Evolutionary conservation across 2,329 filamentous ascomycete species (phyloP), one percentile per base, ranked within the genome.

Genomic region (Aspergillus brunneoviolaceus): DNA sequence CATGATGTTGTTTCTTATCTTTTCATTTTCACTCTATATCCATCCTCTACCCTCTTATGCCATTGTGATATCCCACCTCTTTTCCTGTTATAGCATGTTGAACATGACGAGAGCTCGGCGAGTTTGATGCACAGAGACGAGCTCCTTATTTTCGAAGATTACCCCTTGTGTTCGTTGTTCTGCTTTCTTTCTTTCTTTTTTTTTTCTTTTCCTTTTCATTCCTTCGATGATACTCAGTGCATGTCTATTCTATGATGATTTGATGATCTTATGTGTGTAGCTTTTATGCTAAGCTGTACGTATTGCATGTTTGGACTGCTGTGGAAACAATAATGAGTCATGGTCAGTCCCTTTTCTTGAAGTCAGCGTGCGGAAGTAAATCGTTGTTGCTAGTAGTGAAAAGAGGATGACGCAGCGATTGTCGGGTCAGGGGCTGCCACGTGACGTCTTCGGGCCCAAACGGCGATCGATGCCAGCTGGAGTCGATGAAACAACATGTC

Each of bases 341-440:
- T 35, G 33, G 33, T 6, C 33, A 29, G 7, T 35, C 33, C 12
- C 33, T 12, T 2, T 35, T 35, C 27, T 29, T 29, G 7, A 29
- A 29, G 3, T 1, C 9, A 9, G 27, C 9, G 14, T 35, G 11
- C 11, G 12, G 33, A 35, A 35, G 12, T 35, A 35, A 23, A 23
- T 23, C 21, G 25, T 27, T 27, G 5, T 29, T 35, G 33, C 12
- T 16, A 35, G 33, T 45, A 42, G 5, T 47, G 9, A 12, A 21
- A 14, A 7, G 23, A 42, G 49, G 29, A 5, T 27, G 39, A 45
- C 21, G 12, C 19, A 58, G 51, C 27, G 25, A 49, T 16, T 9
- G 39, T 19, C 45, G 50, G 59, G 55, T 72, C 69, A 72, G 69
- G 71, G 71, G 70, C 42, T 63, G 55, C 63, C 71, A 73, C 71